phyloP scores from a whole-genome alignment of 495 filamentous ascomycete genomes.

The Penicillium atrosanguineum region DNA sequence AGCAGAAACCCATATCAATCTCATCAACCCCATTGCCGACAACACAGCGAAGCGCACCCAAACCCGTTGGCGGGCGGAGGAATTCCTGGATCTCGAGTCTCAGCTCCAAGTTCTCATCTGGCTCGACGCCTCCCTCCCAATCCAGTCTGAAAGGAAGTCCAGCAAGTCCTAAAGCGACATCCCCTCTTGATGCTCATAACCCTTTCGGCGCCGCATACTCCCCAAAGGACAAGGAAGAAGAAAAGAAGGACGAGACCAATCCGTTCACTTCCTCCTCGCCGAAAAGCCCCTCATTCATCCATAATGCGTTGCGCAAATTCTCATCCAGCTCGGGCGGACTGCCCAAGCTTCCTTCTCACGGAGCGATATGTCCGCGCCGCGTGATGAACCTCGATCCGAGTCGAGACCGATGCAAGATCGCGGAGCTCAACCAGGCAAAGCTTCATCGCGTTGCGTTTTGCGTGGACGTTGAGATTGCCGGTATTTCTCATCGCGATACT shows the following conservation, averaged over 20 bases:
- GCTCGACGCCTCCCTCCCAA: conserved; percentile 49
- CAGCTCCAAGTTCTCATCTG: conserved; percentile 86
- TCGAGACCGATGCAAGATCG: conserved; percentile 74
- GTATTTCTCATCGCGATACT: conserved; percentile 47
- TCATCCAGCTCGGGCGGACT: conserved; percentile 60
- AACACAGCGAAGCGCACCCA: conserved; percentile 36
- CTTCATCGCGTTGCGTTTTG: conserved; percentile 87
- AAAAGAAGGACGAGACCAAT: conserved; percentile 48
- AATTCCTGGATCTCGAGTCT: conserved; percentile 90
- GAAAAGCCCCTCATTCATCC: conserved; percentile 71
- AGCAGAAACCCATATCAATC: conserved; percentile 21
- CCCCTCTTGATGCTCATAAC: conserved; percentile 43
- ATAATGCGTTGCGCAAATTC: conserved; percentile 75
- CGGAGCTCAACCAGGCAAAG: conserved; percentile 76
- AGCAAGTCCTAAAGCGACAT: conserved; percentile 44
- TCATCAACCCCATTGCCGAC: conserved; percentile 21
- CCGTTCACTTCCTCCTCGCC: conserved; percentile 69
- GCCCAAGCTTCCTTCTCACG: conserved; percentile 51
- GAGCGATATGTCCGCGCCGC: conserved; percentile 62
- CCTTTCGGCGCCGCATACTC: conserved; percentile 52
- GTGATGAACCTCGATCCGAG: conserved; percentile 83
- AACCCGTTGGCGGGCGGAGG: conserved; percentile 50
- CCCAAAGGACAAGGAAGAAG: conserved; percentile 56
- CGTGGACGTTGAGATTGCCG: conserved; percentile 97
- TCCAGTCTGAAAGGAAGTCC: conserved; percentile 40